Percentiles rank a stretch among this genome's conserved stretches.
Evolutionary conservation across 257 asterid species (phyloP).

Genomic region (Knoxia roxburghii): DNA sequence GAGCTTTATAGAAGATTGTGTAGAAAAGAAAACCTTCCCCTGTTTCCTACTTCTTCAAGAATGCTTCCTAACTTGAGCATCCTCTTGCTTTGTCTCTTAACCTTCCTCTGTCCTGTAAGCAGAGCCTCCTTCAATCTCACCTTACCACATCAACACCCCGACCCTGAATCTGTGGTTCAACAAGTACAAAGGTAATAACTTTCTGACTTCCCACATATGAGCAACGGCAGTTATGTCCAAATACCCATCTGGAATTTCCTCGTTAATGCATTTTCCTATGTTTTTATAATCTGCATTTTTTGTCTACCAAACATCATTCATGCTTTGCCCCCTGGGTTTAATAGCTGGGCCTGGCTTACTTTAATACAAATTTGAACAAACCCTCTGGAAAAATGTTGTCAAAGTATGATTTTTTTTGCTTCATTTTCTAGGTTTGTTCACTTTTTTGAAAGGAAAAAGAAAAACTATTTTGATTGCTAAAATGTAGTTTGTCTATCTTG

Average conservation of each 20-base stretch:
- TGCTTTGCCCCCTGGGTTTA: no score
- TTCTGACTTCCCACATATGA: constrained; percentile 9
- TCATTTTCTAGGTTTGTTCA: background rate
- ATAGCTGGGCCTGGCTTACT: constrained; percentile 19
- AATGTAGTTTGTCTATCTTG: constrained; percentile 23
- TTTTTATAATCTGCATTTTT: background rate
- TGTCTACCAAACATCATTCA: constrained; percentile 5
- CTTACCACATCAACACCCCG: constrained; percentile 84
- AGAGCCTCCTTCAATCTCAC: constrained; percentile 55
- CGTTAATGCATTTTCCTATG: constrained; percentile 8
- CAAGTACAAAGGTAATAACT: constrained; percentile 62
- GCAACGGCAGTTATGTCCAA: constrained; percentile 4
- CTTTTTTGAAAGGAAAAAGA: constrained; percentile 10
- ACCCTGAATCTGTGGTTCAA: constrained; percentile 78
- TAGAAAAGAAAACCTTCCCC: constrained; percentile 13
- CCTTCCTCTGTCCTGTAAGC: constrained; percentile 3
- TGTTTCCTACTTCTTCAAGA: constrained; percentile 21
- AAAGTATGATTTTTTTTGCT: background rate
- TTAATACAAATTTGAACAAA: background rate
- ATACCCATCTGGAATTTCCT: constrained; percentile 17
- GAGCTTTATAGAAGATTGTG: background rate
- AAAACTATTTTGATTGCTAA: constrained; percentile 15
- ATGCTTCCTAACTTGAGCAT: constrained; percentile 42
- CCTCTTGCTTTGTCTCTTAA: constrained; percentile 41
- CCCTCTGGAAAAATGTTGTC: background rate